These are phyloP conservation scores for Rosa lucieae DNA, from an alignment of 306 rosid species.

Conservation along the genomic window DNA sequence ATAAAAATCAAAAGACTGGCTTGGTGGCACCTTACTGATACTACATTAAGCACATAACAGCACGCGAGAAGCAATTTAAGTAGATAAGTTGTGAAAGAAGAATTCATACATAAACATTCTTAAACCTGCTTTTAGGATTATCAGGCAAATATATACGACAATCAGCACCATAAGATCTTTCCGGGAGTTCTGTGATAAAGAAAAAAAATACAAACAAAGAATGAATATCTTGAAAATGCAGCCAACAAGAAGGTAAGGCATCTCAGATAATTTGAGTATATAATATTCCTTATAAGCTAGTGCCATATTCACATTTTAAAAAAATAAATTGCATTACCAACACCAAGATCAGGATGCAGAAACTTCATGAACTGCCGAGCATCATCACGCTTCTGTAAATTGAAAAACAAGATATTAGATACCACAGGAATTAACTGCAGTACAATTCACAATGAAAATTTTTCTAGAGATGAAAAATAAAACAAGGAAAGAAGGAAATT, in stretches of 20 bases:
- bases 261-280: neutral
- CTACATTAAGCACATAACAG: neutral
- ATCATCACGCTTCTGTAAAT: slow-evolving; percentile 81
- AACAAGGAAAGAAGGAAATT: neutral
- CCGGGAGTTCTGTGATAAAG: slow-evolving; percentile 80
- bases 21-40: neutral
- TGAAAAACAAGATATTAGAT: slow-evolving; percentile 24
- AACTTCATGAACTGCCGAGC: slow-evolving; percentile 98
- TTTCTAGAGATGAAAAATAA: neutral
- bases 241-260: neutral
- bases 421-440: neutral
- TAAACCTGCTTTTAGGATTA: slow-evolving; percentile 91
- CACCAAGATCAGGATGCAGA: slow-evolving; percentile 97
- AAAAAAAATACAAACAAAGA: slow-evolving; percentile 22
- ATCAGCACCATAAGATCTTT: slow-evolving; percentile 95
- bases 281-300: slow-evolving; percentile 14
- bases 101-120: slow-evolving; percentile 98
- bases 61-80: slow-evolving; percentile 9
- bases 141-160: slow-evolving; percentile 93
- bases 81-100: slow-evolving; percentile 52
- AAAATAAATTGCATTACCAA: slow-evolving; percentile 58
- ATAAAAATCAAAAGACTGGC: slow-evolving; percentile 22
- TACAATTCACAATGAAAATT: neutral
- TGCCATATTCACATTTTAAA: slow-evolving; percentile 14
- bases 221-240: slow-evolving; percentile 13